Evolutionary conservation across 2,329 filamentous ascomycete genomes (phyloP).

Genomic region (Aspergillus pseudoviridinutans): DNA sequence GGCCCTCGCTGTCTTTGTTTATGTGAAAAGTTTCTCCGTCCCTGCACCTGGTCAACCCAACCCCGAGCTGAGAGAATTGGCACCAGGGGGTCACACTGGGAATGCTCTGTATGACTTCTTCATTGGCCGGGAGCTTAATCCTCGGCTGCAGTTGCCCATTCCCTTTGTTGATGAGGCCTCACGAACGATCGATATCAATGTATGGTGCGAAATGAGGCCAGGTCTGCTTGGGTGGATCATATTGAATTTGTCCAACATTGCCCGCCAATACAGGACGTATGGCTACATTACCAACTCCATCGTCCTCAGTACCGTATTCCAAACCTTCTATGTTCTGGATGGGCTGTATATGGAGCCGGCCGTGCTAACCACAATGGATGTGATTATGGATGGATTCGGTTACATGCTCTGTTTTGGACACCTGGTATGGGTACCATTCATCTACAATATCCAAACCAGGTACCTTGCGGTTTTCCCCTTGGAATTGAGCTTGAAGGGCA

Average conservation of each 20-base stretch:
- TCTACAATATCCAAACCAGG: constrained; percentile 77
- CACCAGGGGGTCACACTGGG: constrained; percentile 75
- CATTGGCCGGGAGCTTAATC: constrained; percentile 93
- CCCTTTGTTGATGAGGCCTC: constrained; percentile 64
- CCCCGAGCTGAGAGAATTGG: constrained; percentile 68
- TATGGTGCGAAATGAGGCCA: constrained; percentile 85
- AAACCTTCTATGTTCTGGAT: constrained; percentile 80
- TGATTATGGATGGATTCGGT: constrained; percentile 88
- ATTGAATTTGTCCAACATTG: constrained; percentile 77
- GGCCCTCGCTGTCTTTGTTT: constrained; percentile 70
- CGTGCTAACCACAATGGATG: constrained; percentile 89
- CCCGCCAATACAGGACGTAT: constrained; percentile 81
- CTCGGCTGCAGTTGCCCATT: constrained; percentile 63
- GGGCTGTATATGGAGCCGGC: constrained; percentile 82
- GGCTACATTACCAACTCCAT: constrained; percentile 85
- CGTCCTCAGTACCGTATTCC: constrained; percentile 70
- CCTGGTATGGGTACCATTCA: constrained; percentile 86
- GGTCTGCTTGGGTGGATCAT: constrained; percentile 87
- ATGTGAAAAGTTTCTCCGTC: constrained; percentile 76
- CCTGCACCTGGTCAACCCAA: constrained; percentile 59
- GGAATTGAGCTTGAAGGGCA: constrained; percentile 66
- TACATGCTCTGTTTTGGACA: constrained; percentile 95
- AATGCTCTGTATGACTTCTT: constrained; percentile 95
- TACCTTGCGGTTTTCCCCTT: constrained; percentile 82
- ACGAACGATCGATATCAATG: constrained; percentile 80